A percentile compares a stretch with the other conserved stretches of the same genome.
Evolutionary conservation across 2,329 filamentous ascomycete genomes (phyloP).

Genomic region (Alternaria brassicae): DNA sequence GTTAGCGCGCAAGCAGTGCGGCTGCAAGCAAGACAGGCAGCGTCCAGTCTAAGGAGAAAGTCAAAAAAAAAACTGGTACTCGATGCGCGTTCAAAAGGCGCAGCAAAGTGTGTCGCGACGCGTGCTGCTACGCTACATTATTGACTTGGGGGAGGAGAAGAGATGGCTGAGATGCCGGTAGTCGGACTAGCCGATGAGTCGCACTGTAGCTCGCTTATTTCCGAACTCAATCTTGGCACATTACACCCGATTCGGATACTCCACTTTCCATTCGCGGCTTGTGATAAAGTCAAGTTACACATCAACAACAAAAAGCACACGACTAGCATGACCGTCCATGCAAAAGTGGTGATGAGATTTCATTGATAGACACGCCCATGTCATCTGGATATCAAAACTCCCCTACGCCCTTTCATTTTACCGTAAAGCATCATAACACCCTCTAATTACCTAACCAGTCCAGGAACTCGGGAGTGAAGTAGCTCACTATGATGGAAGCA

Average conservation of each 20-base stretch:
- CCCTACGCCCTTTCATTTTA: neutral
- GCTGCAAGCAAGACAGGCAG: neutral
- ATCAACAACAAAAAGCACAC: neutral
- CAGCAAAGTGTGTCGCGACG: neutral
- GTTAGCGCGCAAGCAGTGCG: neutral
- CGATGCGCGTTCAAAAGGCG: neutral
- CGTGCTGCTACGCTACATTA: neutral
- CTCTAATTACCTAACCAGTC: conserved; percentile 63
- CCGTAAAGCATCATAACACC: neutral
- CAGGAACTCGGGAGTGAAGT: conserved; percentile 84
- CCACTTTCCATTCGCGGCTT: neutral
- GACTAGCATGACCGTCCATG: neutral
- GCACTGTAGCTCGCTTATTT: neutral
- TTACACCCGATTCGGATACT: neutral
- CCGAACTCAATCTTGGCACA: neutral
- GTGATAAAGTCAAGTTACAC: neutral
- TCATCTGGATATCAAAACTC: conserved; percentile 4
- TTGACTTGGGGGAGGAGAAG: too few relatives aligned
- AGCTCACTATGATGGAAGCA: conserved; percentile 90
- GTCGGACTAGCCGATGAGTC: neutral
- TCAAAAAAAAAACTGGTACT: too few relatives aligned
- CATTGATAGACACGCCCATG: neutral
- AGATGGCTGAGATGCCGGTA: neutral
- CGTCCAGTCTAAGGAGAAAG: neutral
- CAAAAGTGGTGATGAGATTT: neutral